Evolutionary conservation across 169 alveolate species (phyloP).

Genomic region (Perkinsus chesapeaki): DNA sequence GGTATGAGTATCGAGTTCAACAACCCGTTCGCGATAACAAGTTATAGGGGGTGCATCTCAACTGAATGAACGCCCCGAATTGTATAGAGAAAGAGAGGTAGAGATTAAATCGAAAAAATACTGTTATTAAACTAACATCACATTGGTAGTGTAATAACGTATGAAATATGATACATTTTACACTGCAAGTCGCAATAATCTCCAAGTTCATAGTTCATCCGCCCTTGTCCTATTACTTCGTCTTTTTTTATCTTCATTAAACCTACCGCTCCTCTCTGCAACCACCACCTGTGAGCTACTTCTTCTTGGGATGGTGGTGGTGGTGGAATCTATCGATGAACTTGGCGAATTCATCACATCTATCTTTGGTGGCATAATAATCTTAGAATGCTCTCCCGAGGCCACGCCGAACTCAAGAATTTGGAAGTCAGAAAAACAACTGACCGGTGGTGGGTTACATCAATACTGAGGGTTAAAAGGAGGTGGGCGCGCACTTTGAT

Average conservation of each 20-base stretch:
- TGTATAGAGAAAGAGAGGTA: too few species aligned
- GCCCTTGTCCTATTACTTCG: not conserved
- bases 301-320: not conserved
- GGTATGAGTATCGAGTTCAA: too few species aligned
- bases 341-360: not conserved
- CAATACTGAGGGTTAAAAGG: not conserved
- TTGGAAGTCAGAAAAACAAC: not conserved
- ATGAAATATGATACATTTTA: too few species aligned
- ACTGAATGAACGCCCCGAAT: too few species aligned
- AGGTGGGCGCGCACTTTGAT: not conserved
- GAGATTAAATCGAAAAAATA: too few species aligned
- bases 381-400: not conserved
- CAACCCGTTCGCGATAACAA: too few species aligned
- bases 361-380: not conserved
- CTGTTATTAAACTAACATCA: too few species aligned
- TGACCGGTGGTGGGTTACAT: not conserved
- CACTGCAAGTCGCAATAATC: not conserved
- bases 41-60: too few species aligned
- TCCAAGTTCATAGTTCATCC: not conserved
- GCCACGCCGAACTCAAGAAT: not conserved
- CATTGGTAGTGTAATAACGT: not conserved
- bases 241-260: not conserved
- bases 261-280: not conserved
- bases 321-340: not conserved
- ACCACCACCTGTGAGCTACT: not conserved